These are phyloP conservation scores for Ustilago cynodontis DNA, from an alignment of 1,284 basidiomycete species.

Conservation along the genomic window DNA sequence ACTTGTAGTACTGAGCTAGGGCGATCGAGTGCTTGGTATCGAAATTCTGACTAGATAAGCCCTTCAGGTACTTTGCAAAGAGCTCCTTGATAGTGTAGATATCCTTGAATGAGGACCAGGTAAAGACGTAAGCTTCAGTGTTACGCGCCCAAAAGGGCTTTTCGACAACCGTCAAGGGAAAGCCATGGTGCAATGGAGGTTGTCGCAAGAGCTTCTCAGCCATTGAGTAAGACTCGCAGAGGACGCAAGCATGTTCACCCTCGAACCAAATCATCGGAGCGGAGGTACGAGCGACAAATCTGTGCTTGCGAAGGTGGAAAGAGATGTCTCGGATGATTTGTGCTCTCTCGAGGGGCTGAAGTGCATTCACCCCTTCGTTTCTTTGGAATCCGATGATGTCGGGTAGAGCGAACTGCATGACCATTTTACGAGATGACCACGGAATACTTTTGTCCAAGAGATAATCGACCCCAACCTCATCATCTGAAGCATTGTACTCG, in stretches of 20 bases:
- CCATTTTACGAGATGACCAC: background rate
- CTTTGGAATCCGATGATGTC: background rate
- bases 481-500: background rate
- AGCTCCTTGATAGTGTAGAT: too few species aligned
- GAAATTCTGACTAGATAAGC: too few species aligned
- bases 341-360: conserved; percentile 10
- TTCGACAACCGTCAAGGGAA: background rate
- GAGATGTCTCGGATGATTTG: conserved; percentile 2
- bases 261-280: conserved; percentile 3
- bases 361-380: background rate
- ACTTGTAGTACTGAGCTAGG: too few species aligned
- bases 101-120: too few species aligned
- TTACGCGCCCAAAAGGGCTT: background rate
- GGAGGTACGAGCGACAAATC: background rate
- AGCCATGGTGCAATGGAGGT: background rate
- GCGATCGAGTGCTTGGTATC: too few species aligned
- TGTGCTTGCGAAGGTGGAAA: background rate
- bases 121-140: background rate
- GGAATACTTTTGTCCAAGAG: conserved; percentile 5
- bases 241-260: background rate
- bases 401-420: too few species aligned
- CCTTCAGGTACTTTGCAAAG: too few species aligned
- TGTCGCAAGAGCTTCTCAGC: background rate
- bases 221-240: background rate
- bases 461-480: conserved; percentile 3